phyloP scores from a whole-genome alignment of 495 filamentous ascomycete genomes.

The Xylaria intraflava region DNA sequence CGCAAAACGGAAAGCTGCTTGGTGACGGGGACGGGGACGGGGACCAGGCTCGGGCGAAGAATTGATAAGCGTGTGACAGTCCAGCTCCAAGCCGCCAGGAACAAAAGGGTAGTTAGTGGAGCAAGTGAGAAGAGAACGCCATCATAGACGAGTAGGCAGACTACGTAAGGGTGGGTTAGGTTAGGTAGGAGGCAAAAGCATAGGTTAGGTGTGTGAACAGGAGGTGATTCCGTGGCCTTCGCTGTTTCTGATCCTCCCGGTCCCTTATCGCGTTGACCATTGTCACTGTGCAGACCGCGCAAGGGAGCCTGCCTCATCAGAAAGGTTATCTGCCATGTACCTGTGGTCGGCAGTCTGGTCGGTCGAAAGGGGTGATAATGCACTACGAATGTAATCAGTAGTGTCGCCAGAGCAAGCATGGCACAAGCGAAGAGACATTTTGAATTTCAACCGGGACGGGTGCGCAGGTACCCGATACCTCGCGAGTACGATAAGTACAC shows the following conservation, averaged over 20 bases:
- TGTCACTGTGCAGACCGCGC: background rate
- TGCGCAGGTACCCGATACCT: too few species aligned
- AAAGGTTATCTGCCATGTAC: background rate
- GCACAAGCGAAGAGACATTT: too few species aligned
- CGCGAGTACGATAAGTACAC: too few species aligned
- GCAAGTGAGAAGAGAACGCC: slow-evolving; percentile 2
- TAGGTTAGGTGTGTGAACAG: slow-evolving; percentile 2
- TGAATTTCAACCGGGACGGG: too few species aligned
- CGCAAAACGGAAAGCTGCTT: background rate
- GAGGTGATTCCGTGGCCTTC: background rate
- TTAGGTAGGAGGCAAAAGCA: slow-evolving; percentile 9
- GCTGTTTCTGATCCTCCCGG: background rate
- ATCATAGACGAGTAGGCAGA: slow-evolving; percentile 14
- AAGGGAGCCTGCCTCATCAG: slow-evolving; percentile 10
- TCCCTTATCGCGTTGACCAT: slow-evolving; percentile 10
- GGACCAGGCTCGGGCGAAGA: background rate
- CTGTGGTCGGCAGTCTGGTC: slow-evolving; percentile 2
- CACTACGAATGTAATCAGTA: too few species aligned
- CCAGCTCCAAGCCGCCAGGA: background rate
- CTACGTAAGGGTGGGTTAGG: slow-evolving; percentile 15
- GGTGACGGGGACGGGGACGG: background rate
- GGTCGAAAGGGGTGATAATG: too few species aligned
- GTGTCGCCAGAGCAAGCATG: background rate
- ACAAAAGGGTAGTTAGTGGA: background rate
- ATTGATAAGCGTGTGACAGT: background rate